Evolutionary conservation across 345 rosid genomes (phyloP), one percentile per base, ranked within the genome.

Genomic region (Eucalyptus brandiana): DNA sequence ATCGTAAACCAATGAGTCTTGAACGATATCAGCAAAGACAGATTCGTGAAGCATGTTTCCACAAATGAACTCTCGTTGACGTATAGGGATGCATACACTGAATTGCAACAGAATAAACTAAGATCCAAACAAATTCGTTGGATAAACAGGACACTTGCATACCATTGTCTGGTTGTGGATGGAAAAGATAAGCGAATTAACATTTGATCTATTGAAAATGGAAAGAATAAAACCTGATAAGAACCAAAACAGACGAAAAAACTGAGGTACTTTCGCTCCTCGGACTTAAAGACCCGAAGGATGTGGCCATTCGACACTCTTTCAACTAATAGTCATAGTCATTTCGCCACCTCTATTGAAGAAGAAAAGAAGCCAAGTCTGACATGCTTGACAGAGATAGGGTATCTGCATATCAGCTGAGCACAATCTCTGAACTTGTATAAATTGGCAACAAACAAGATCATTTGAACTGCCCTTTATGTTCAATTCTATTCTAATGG

Each of bases 261-360:
- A 16, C 42, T 4, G 12, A 16, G 80, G 42, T 6, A 3, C 2
- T 32, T 67, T 32, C 23, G 23, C 23, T 5, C 80, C 80, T 8
- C 23, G 12, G 9, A 37, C 10, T 0, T 3, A 17, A 24, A 67
- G 6, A 67, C 24, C 2, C 0, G 42, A 9, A 67, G 42, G 23
- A 37, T 51, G 54, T 51, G 54, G 4, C 0, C 80, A 16, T n/a
- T 32, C 1, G 9, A 19, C 23, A 17, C 80, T 67, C 80, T 67
- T 16, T 67, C 23, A 34, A 34, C 80, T 18, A 17, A 21, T 21
- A 69, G 7, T 69, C 80, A 17, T 32, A 32, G 12, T 8, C 81
- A 37, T 37, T 42, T 37, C 0, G 45, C 45, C 1, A 37, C 12
- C 6, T 5, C 42, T 37, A 5, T 72, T 19, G 2, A 40, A 37